Base-by-base conservation (phyloP, 2,329 filamentous ascomycete species). In the Ascochyta koolunga region DNA sequence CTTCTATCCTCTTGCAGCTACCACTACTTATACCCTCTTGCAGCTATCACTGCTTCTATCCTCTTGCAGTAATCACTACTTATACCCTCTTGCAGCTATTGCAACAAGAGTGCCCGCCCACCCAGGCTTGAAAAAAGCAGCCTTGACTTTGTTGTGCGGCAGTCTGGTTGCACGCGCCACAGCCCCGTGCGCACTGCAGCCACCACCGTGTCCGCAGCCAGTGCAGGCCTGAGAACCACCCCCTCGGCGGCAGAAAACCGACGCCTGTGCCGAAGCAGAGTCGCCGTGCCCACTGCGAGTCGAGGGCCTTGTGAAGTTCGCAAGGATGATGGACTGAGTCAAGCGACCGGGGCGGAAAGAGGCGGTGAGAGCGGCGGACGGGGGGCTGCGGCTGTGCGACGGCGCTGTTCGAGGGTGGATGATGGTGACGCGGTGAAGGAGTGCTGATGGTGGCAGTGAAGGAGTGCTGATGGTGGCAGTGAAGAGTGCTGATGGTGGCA, bases 271-370 rank as follows among this genome's bases (percentile, higher is more conserved):
- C 18, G 16, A 18, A 36, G 18, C 33, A 36, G 33, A 36, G 27
- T 7, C 36, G 31, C 22, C 37, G 31, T 21, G 46, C 35, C 21
- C 22, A n/a, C 24, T 10, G 16, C 37, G 16, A 16, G 38, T 15
- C n/a, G 21, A 21, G 39, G 46, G 46, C 46, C 46, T 41, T 49
- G 37, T 49, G 37, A 48, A 15, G 25, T 33, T 45, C 43, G 46
- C 37, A 49, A 49, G 46, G 46, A 49, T 41, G 29, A 29, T 32
- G 16, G 38, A 36, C 37, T 33, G 46, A 41, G 29, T 31, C 29
- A 22, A 36, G 16, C 46, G 27, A 35, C 27, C 21, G 16, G 29
- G 35, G n/a, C n/a, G n/a, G n/a, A n/a, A n/a, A n/a, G n/a, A n/a
- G n/a, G n/a, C n/a, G n/a, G n/a, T n/a, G n/a, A n/a, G n/a, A n/a